Percentiles rank a stretch among this genome's conserved stretches.
Conservation (phyloP, 305 asterid genomes). For the Fraxinus sp. region DNA sequence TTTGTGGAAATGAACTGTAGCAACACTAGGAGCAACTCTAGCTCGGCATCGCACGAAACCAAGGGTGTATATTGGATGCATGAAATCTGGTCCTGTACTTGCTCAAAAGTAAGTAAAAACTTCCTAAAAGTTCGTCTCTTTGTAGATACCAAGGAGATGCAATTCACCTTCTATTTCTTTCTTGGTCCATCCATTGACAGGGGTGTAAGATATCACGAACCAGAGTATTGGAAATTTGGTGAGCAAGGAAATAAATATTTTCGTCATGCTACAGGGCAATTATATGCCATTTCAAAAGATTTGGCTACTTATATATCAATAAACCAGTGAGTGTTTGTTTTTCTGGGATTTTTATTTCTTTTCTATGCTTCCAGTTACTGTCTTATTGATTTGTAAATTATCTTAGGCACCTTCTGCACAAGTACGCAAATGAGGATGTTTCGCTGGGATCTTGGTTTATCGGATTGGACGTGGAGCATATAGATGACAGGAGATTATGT, state of each 20-base stretch:
- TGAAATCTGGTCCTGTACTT: not conserved
- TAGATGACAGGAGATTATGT: not conserved
- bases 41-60: not conserved
- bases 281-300: not conserved
- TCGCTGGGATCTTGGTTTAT: not conserved
- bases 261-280: not conserved
- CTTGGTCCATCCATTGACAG: not conserved
- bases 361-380: not conserved
- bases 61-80: not conserved
- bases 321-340: not conserved
- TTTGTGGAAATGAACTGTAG: not conserved
- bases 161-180: not conserved
- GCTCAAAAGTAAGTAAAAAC: not conserved
- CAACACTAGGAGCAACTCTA: not conserved
- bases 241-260: not conserved
- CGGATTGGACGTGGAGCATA: not conserved
- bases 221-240: not conserved
- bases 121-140: not conserved
- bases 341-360: not conserved
- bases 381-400: not conserved
- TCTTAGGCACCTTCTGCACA: not conserved
- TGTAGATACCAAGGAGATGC: not conserved
- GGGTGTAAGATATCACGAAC: not conserved
- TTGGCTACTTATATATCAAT: not conserved
- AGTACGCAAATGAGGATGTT: not conserved